These are phyloP conservation scores for Termitomyces sp. DNA, from an alignment of 768 basidiomycete genomes.

Conservation along the genomic window DNA sequence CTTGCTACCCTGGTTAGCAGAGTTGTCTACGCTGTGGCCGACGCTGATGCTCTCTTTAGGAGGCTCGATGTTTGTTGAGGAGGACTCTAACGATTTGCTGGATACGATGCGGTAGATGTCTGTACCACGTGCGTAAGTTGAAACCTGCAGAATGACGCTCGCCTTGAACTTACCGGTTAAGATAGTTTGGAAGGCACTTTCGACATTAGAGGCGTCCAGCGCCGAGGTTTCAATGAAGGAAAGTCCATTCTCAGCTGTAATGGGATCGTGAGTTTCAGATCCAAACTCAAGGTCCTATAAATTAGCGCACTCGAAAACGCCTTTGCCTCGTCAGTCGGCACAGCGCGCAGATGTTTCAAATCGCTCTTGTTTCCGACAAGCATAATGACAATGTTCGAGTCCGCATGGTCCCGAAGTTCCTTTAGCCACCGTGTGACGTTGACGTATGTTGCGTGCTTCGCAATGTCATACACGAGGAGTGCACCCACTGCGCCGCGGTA, in stretches of 20 bases:
- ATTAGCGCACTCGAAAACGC: conserved; percentile 68
- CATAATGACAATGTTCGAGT: conserved; percentile 93
- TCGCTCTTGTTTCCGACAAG: conserved; percentile 98
- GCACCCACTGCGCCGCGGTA: conserved; percentile 96
- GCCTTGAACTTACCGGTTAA: conserved; percentile 63
- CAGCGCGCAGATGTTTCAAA: conserved; percentile 94
- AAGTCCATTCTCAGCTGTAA: conserved; percentile 81
- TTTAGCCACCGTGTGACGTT: conserved; percentile 96
- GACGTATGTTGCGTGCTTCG: conserved; percentile 90
- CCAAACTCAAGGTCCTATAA: neutral
- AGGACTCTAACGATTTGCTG: conserved; percentile 89
- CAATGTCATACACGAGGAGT: conserved; percentile 89
- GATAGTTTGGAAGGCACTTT: conserved; percentile 95
- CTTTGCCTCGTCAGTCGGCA: conserved; percentile 97
- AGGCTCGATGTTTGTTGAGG: conserved; percentile 70
- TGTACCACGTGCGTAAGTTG: conserved; percentile 23
- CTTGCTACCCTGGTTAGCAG: conserved; percentile 47
- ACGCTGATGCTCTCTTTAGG: conserved; percentile 85
- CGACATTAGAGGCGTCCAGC: conserved; percentile 98
- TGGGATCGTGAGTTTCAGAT: conserved; percentile 4
- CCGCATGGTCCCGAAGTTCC: conserved; percentile 93
- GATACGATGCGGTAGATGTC: conserved; percentile 98
- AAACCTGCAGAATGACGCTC: neutral
- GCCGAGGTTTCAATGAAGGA: conserved; percentile 99
- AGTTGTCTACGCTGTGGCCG: conserved; percentile 64